These are phyloP conservation scores for Musa beccarii DNA, from an alignment of 176 grass and related monocot species.

Conservation along the genomic window DNA sequence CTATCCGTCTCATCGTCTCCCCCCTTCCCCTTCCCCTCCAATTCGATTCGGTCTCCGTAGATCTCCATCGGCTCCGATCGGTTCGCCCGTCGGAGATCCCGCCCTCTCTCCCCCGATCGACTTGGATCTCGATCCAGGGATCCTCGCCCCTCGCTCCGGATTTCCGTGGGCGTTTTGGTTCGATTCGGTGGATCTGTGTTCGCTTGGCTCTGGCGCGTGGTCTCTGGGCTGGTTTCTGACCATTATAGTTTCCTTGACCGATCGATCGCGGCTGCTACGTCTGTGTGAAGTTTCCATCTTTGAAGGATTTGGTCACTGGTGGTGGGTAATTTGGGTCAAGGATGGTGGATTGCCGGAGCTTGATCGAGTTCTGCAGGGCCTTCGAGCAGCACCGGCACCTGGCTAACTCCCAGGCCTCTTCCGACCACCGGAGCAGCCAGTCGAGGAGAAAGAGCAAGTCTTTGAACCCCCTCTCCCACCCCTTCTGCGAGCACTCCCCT, in stretches of 20 bases:
- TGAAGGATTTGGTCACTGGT: background rate
- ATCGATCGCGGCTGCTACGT: background rate
- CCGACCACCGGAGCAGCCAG: slow-evolving; percentile 23
- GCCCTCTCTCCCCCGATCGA: too few species aligned
- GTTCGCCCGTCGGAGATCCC: too few species aligned
- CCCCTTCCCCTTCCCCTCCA: too few species aligned
- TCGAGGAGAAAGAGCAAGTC: slow-evolving; percentile 35
- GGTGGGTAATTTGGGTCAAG: background rate
- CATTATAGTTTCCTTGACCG: background rate
- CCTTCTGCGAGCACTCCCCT: slow-evolving; percentile 65
- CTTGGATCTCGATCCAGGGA: too few species aligned
- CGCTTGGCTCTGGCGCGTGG: too few species aligned
- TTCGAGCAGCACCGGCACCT: slow-evolving; percentile 75
- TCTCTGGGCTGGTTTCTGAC: background rate
- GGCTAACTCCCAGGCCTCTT: slow-evolving; percentile 11
- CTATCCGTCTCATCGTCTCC: too few species aligned
- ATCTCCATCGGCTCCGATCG: too few species aligned
- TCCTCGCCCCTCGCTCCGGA: too few species aligned
- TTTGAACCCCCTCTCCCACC: slow-evolving; percentile 31
- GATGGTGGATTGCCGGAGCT: slow-evolving; percentile 95
- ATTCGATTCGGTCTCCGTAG: too few species aligned
- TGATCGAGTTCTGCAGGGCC: slow-evolving; percentile 95
- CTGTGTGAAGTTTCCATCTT: background rate
- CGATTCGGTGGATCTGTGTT: too few species aligned
- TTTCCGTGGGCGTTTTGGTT: too few species aligned